Percentiles rank a stretch among this genome's conserved stretches.
phyloP scores from a whole-genome alignment of 768 basidiomycete genomes.

The Mycena vulgaris region DNA sequence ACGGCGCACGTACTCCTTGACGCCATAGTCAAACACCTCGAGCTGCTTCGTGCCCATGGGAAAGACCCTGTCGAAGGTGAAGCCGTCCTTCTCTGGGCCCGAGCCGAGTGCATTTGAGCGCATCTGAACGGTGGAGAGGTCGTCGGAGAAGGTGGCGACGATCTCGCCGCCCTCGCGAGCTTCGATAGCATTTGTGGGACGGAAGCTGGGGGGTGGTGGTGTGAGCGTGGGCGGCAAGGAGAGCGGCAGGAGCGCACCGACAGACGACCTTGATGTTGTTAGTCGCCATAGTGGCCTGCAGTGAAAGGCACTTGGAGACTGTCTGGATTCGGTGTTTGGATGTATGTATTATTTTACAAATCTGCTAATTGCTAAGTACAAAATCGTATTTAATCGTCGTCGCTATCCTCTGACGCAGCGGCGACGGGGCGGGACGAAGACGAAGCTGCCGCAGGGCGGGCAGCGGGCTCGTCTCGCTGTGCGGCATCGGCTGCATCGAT shows the following conservation, averaged over 20 bases:
- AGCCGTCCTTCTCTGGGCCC: constrained; percentile 96
- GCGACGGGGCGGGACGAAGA: constrained; percentile 71
- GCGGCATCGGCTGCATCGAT: constrained; percentile 91
- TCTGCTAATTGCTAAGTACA: background rate
- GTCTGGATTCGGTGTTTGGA: no score
- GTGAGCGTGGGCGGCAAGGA: constrained; percentile 33
- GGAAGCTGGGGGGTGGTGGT: constrained; percentile 73
- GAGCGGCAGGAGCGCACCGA: constrained; percentile 73
- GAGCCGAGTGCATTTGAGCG: constrained; percentile 77
- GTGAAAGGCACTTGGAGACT: background rate
- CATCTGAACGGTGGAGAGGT: constrained; percentile 87
- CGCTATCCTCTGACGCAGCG: constrained; percentile 62
- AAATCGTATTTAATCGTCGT: constrained; percentile 55
- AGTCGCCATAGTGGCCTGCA: constrained; percentile 67
- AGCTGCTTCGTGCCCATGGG: constrained; percentile 91
- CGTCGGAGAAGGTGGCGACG: constrained; percentile 91
- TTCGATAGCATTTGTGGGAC: constrained; percentile 95
- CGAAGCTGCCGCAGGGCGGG: constrained; percentile 66
- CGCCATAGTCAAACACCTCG: constrained; percentile 98
- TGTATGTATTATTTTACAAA: background rate
- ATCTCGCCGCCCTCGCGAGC: constrained; percentile 89
- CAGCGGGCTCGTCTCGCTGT: constrained; percentile 70
- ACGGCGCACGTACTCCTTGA: constrained; percentile 84
- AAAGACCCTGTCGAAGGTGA: constrained; percentile 98
- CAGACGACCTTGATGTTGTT: constrained; percentile 99